Evolutionary conservation across 331 rosid species (phyloP).

Genomic region (Malus hybrid): DNA sequence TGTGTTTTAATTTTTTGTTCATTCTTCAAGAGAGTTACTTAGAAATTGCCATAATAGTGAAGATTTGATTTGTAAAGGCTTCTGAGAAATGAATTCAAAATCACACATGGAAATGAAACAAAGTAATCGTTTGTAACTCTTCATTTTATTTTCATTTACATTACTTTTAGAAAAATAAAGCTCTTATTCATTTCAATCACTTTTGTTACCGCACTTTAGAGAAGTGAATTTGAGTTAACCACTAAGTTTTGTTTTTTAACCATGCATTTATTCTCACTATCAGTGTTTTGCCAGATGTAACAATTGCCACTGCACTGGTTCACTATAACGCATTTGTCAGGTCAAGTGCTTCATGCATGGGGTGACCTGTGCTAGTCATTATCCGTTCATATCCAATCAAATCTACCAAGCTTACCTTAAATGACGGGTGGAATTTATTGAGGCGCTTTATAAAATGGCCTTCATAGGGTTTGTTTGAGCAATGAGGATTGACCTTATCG

Average conservation of each 20-base stretch:
- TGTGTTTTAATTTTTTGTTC: background rate
- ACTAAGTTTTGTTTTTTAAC: background rate
- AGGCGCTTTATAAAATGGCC: background rate
- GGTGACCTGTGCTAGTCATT: background rate
- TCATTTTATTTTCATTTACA: background rate
- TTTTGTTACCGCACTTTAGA: background rate
- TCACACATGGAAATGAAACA: background rate
- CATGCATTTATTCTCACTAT: background rate
- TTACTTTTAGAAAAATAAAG: background rate
- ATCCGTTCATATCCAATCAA: background rate
- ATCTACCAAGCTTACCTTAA: constrained; percentile 19
- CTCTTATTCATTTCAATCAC: background rate
- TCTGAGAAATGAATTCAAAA: background rate
- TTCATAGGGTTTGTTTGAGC: constrained; percentile 4
- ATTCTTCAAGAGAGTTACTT: background rate
- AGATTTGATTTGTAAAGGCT: background rate
- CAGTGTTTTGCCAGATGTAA: constrained; percentile 14
- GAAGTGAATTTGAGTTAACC: background rate
- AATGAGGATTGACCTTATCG: background rate
- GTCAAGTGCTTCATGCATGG: background rate
- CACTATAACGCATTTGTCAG: background rate
- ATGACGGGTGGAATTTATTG: background rate
- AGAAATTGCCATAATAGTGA: background rate
- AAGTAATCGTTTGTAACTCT: background rate
- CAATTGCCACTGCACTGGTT: background rate